Conservation (phyloP, 805 yeast genomes). For the Metschnikowia cerradonensis region DNA sequence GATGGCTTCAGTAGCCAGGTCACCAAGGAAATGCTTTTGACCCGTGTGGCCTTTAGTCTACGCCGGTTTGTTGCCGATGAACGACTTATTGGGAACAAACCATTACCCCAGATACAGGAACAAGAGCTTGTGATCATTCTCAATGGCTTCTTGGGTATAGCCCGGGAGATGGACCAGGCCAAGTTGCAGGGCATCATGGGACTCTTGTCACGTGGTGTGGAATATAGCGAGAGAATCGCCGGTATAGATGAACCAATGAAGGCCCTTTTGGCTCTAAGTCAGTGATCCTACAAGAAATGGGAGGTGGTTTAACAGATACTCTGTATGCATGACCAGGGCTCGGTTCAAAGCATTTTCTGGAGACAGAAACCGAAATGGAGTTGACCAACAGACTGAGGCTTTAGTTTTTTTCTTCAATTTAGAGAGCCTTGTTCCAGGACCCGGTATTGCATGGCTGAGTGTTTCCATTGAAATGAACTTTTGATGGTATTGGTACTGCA, state of each 20-base stretch:
- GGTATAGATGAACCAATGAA: conserved; percentile 10
- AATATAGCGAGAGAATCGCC: conserved; percentile 9
- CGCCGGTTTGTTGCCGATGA: conserved; percentile 63
- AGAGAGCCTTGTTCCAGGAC: too few species aligned
- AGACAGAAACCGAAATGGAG: too few species aligned
- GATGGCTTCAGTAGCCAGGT: conserved; percentile 9
- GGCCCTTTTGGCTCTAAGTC: conserved; percentile 3
- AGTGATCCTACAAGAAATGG: neutral
- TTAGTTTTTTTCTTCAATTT: too few species aligned
- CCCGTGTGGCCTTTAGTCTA: conserved; percentile 58
- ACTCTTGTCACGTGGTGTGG: conserved; percentile 12
- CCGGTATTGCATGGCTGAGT: too few species aligned
- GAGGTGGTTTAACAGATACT: too few species aligned
- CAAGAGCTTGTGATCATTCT: conserved; percentile 53
- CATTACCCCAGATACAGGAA: conserved; percentile 63
- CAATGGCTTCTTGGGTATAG: conserved; percentile 34
- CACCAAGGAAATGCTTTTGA: conserved; percentile 39
- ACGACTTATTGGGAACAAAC: conserved; percentile 54
- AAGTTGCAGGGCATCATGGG: conserved; percentile 8
- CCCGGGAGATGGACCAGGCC: conserved; percentile 1
- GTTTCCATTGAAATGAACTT: too few species aligned
- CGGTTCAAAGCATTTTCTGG: too few species aligned
- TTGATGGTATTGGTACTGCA: too few species aligned
- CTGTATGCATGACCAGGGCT: too few species aligned
- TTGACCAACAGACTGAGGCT: too few species aligned